Evolutionary conservation across 1,139 yeast species (phyloP).

Genomic region (Yamadazyma friedrichii): DNA sequence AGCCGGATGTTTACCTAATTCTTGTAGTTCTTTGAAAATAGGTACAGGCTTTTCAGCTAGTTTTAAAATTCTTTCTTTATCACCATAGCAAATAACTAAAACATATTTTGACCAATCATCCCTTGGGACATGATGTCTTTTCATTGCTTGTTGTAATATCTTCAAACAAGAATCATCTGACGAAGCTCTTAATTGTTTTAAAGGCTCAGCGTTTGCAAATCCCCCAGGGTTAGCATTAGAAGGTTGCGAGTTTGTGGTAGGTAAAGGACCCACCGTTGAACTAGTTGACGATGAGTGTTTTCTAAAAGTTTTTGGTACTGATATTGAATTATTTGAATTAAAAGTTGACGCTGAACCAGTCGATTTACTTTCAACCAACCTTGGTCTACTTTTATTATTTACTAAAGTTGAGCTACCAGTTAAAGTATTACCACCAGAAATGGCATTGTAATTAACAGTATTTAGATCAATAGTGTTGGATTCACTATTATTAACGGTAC

Average conservation of each 20-base stretch:
- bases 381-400: conserved; percentile 21
- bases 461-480: not conserved
- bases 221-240: conserved; percentile 5
- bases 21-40: conserved; percentile 85
- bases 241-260: not conserved
- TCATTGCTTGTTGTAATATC: conserved; percentile 86
- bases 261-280: conserved; percentile 4
- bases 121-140: conserved; percentile 74
- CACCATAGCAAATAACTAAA: conserved; percentile 86
- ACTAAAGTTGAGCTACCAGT: not conserved
- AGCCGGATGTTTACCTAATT: conserved; percentile 85
- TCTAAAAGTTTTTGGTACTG: conserved; percentile 11
- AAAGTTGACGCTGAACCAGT: conserved; percentile 21
- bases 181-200: conserved; percentile 82
- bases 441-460: not conserved
- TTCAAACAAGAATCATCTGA: conserved; percentile 91
- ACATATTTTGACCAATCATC: conserved; percentile 91
- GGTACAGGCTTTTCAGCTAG: conserved; percentile 86
- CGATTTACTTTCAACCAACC: conserved; percentile 32
- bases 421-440: not conserved
- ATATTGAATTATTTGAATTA: conserved; percentile 3
- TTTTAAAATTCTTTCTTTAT: conserved; percentile 80
- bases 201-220: conserved; percentile 50
- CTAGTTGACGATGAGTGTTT: conserved; percentile 14
- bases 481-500: not conserved